Base-by-base conservation (phyloP, 345 rosid genomes). In the Eucalyptus leucophloia region DNA sequence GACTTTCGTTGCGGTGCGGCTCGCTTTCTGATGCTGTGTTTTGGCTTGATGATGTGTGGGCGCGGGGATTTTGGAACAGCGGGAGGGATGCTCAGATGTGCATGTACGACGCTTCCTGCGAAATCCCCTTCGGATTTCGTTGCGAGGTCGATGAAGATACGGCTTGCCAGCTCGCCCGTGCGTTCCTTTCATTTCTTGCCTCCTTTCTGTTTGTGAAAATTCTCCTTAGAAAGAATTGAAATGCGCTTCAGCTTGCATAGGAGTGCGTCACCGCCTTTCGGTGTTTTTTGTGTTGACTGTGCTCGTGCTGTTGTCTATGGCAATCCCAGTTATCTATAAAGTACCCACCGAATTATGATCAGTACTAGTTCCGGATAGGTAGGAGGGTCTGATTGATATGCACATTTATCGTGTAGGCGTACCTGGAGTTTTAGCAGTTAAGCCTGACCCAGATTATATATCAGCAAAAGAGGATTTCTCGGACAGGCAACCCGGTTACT, bases 1-100 rank as follows among this genome's bases (percentile, higher is more conserved):
- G 7, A 21, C 83, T 77, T 77, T 77, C 47, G 83, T 37, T 16
- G 9, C 28, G 83, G 83, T 37, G 28, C 40, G 83, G 83, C 47
- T 40, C 83, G 83, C 47, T 77, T 77, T 37, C 83, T 77, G 47
- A 77, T 37, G 83, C 42, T 1, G 3, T 53, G 47, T 77, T 77
- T 77, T 37, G 83, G 83, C 47, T 77, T 77, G 83, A 37, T 77
- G 28, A 77, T 77, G 5, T 12, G 47, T 12, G 47, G 24, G 83
- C 45, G 83, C 15, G 24, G 54, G 24, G 54, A 10, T 88, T 88
- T 50, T 88, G 34, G 44, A 88, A 24, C 90, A 97, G 98, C 89
- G 93, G 94, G 91, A 93, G 91, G 65, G 98, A 96, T 92, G 99
- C 99, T 87, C 96, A 96, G 89, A 93, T 92, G 95, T 92, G 96